Evolutionary conservation across 352 stramenopile species (phyloP).

Genomic region (Globisporangium nagaii): DNA sequence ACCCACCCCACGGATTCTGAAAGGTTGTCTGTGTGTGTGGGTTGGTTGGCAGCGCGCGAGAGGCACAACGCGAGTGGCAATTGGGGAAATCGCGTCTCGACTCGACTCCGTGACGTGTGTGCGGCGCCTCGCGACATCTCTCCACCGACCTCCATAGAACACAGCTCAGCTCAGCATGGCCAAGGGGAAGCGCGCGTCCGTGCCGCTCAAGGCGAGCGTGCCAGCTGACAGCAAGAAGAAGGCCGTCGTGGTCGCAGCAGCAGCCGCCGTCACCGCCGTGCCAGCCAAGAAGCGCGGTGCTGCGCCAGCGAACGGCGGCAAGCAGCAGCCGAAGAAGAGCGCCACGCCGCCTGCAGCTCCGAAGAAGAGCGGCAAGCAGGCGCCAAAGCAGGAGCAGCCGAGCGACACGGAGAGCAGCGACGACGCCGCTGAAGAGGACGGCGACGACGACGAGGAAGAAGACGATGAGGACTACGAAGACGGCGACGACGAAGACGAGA

Average conservation of each 20-base stretch:
- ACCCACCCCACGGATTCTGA: no score
- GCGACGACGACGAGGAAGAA: conserved; percentile 28
- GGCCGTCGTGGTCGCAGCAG: conserved; percentile 5
- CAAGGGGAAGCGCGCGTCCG: conserved; percentile 9
- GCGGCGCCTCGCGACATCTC: no score
- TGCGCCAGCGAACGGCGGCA: not conserved
- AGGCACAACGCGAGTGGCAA: not conserved
- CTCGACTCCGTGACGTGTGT: conserved; percentile 6
- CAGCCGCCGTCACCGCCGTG: not conserved
- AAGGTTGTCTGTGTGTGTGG: conserved; percentile 9
- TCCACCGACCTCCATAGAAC: no score
- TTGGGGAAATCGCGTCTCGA: not conserved
- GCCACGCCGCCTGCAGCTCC: conserved; percentile 8
- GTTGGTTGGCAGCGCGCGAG: conserved; percentile 13
- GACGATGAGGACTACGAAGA: conserved; percentile 64
- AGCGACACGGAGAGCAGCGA: conserved; percentile 19
- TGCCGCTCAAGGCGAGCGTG: conserved; percentile 17
- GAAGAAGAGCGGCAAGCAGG: conserved; percentile 7
- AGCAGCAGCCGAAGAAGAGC: conserved; percentile 12
- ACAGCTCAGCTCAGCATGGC: conserved; percentile 13
- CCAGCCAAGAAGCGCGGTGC: conserved; percentile 1
- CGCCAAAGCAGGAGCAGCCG: conserved; percentile 15
- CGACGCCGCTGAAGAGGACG: conserved; percentile 12
- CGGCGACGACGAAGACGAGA: conserved; percentile 38
- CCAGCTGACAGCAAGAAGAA: conserved; percentile 17